These are phyloP conservation scores for Lipomyces starkeyi DNA, from an alignment of 805 yeast species.

Conservation along the genomic window DNA sequence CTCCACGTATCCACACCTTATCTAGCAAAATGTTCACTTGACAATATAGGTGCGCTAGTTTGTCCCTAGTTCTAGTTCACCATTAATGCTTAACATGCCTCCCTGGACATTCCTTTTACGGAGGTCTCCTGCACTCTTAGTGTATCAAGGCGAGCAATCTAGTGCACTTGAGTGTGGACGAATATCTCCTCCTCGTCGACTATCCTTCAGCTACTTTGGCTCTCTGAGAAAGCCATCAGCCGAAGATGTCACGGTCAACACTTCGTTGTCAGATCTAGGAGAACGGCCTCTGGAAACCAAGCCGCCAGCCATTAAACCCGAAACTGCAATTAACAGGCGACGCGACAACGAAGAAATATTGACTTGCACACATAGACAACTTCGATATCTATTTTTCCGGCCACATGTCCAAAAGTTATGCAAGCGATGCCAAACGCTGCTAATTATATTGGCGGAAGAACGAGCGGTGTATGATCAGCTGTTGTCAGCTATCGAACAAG, in stretches of 20 bases:
- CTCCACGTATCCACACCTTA: not conserved
- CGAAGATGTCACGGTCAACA: not conserved
- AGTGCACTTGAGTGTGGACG: not conserved
- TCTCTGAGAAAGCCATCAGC: not conserved
- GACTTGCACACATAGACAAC: not conserved
- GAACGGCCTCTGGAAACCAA: not conserved
- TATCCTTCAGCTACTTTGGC: not conserved
- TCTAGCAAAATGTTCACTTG: not conserved
- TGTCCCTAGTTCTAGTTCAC: not conserved
- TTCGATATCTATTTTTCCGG: not conserved
- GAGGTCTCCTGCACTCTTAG: not conserved
- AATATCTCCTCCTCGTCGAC: not conserved
- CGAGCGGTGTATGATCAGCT: slow-evolving; percentile 1
- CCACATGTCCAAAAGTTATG: not conserved
- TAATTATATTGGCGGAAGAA: not conserved
- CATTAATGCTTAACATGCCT: not conserved
- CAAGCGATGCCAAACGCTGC: not conserved
- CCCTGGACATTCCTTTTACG: not conserved
- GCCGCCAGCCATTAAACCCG: not conserved
- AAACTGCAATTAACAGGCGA: not conserved
- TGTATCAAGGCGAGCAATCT: not conserved
- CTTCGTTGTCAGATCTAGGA: not conserved
- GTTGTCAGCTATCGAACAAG: not conserved
- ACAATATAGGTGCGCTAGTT: not conserved
- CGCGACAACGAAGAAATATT: not conserved